A percentile compares a stretch with the other conserved stretches of the same genome.
These are phyloP conservation scores for Colletotrichum sp. DNA, from an alignment of 2,329 filamentous ascomycete species.

Conservation along the genomic window DNA sequence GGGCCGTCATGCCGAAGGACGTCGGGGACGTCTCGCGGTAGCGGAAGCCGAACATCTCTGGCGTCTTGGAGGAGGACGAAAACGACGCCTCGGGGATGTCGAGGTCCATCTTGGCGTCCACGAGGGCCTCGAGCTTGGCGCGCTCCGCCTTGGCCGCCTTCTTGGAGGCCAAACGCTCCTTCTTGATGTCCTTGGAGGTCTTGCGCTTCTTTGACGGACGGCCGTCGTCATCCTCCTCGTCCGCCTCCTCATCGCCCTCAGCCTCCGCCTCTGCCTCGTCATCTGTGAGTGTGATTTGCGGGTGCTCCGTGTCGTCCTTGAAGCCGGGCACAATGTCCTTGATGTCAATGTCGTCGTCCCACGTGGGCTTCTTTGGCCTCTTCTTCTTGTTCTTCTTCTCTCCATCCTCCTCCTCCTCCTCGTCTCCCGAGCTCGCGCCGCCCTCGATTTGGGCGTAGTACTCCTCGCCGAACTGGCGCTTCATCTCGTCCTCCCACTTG, in stretches of 20 bases:
- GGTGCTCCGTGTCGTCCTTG: conserved; percentile 63
- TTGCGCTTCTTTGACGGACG: conserved; percentile 60
- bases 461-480: conserved; percentile 82
- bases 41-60: conserved; percentile 63
- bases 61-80: conserved; percentile 43
- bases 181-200: conserved; percentile 64
- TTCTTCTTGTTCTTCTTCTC: conserved; percentile 68
- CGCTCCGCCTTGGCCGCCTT: conserved; percentile 81
- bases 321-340: conserved; percentile 90
- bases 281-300: conserved; percentile 61
- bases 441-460: conserved; percentile 82
- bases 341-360: conserved; percentile 98
- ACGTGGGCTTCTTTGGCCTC: conserved; percentile 80
- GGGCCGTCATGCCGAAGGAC: conserved; percentile 85
- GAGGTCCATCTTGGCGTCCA: conserved; percentile 81
- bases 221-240: conserved; percentile 45
- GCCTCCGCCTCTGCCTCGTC: conserved; percentile 46
- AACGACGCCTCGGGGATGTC: conserved; percentile 60
- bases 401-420: conserved; percentile 52
- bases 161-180: conserved; percentile 62
- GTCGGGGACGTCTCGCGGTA: conserved; percentile 95
- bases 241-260: conserved; percentile 36
- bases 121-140: conserved; percentile 81
- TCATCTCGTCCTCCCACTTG: conserved; percentile 91
- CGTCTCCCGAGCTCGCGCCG: conserved; percentile 67